A percentile compares a stretch with the other conserved stretches of the same genome.
Conservation (phyloP, 345 rosid species). For the Salix suchowensis region DNA sequence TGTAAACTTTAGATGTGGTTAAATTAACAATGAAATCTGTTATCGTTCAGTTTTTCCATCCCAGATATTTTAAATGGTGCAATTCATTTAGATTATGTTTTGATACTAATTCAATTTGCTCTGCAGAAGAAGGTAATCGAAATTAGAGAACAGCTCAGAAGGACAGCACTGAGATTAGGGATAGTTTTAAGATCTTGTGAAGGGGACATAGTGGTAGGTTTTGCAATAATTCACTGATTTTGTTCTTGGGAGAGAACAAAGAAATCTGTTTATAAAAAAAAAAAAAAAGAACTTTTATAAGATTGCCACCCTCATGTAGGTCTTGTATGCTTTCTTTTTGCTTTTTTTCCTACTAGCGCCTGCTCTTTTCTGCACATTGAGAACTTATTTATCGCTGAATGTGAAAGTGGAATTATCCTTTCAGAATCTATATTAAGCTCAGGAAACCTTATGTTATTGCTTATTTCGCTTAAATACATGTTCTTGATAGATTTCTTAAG, state of each 20-base stretch:
- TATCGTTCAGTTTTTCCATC: conserved; percentile 1
- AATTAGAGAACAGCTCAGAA: conserved; percentile 71
- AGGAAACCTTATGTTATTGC: not conserved
- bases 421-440: not conserved
- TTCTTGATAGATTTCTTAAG: not conserved
- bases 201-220: conserved; percentile 52
- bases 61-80: not conserved
- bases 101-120: conserved; percentile 1
- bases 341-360: too few species aligned
- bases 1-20: conserved; percentile 2
- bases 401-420: not conserved
- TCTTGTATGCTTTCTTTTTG: not conserved
- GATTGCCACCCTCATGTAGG: too few species aligned
- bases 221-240: not conserved
- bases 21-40: not conserved
- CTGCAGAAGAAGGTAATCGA: conserved; percentile 75
- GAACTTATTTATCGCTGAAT: not conserved
- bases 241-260: too few species aligned
- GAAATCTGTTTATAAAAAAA: too few species aligned
- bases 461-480: not conserved
- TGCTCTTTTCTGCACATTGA: too few species aligned
- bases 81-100: not conserved
- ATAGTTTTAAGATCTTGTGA: conserved; percentile 72
- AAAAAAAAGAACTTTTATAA: too few species aligned
- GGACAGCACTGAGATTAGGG: conserved; percentile 77